Base-by-base conservation (phyloP, 2,329 filamentous ascomycete genomes). In the Cryphonectria radicalis region DNA sequence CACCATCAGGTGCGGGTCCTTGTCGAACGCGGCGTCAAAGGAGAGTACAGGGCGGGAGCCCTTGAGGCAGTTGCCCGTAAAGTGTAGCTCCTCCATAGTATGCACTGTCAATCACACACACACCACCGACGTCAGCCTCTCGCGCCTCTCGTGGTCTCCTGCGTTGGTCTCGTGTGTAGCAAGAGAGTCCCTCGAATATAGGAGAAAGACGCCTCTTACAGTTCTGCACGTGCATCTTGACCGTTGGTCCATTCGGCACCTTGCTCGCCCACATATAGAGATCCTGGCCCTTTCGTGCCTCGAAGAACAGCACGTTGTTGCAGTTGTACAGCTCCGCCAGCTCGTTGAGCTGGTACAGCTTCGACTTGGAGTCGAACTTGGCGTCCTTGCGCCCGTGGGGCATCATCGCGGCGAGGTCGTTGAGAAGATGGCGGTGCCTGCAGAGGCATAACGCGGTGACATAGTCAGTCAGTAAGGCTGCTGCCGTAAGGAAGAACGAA, bases 31-130 rank as follows among this genome's bases (percentile, higher is more conserved):
- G 68, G 89, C 88, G 80, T 98, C 96, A 81, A 99, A 99, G 50
- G 93, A 96, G 70, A 99, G 90, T 55, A 99, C 86, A 1, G 96
- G 95, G 50, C 96, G 87, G 40, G 93, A 96, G 72, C 96, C 96
- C 83, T 97, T 98, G 73, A 98, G 85, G 80, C 95, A 98, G 85
- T 99, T 99, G 68, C 96, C 96, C 22, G 94, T 95, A 81, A 99
- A 98, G 79, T 97, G 93, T 50, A 99, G 86, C 81, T 99, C 96
- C 78, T 95, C 94, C 93, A 97, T 97, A 13, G 95, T 98, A 83
- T 98, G 95, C 78, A 98, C 88, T 93, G 19, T 59, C 19, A 43
- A 46, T 64, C 22, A 50, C 22, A 19, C 22, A 50, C 22, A 19
- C 6, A 7, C 7, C 37, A 19, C 19, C 37, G 1, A 42, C 3